Conservation (phyloP, 2,329 filamentous ascomycete species). For the Blumeria graminis region DNA sequence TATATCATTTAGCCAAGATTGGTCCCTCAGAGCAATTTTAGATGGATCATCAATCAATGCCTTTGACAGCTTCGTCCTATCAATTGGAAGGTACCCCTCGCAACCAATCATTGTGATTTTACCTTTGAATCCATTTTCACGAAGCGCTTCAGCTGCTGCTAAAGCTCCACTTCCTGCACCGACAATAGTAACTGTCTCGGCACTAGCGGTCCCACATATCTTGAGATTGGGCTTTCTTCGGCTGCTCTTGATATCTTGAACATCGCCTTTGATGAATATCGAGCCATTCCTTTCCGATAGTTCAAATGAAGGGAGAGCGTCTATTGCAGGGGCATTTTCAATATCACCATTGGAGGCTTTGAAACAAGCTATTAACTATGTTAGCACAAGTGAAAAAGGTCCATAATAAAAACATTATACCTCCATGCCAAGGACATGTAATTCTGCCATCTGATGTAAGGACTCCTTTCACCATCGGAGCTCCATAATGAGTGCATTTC, state of each 20-base stretch:
- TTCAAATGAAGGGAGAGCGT: conserved; percentile 64
- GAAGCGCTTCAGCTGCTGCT: conserved; percentile 59
- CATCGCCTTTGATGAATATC: conserved; percentile 65
- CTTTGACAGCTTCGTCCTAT: conserved; percentile 89
- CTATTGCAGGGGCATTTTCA: conserved; percentile 78
- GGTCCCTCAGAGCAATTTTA: conserved; percentile 55
- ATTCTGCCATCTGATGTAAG: conserved; percentile 58
- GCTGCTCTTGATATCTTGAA: conserved; percentile 52
- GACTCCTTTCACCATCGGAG: conserved; percentile 67
- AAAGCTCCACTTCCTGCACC: conserved; percentile 71
- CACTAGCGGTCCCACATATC: conserved; percentile 28
- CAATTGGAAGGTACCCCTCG: conserved; percentile 71
- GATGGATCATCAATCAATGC: conserved; percentile 58
- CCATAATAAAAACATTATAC: conserved; percentile 21
- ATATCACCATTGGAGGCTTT: conserved; percentile 74
- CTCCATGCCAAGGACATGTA: conserved; percentile 92
- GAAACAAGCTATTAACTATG: conserved; percentile 49
- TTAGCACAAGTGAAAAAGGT: conserved; percentile 2
- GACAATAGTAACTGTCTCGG: conserved; percentile 57
- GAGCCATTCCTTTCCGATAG: conserved; percentile 58
- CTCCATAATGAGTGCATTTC: conserved; percentile 82
- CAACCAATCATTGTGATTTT: conserved; percentile 60
- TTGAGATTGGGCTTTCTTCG: conserved; percentile 50
- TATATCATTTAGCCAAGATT: conserved; percentile 48
- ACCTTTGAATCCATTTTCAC: conserved; percentile 58